Base-by-base conservation (phyloP, 495 filamentous ascomycete genomes). In the Staphylotrichum tortipilum region DNA sequence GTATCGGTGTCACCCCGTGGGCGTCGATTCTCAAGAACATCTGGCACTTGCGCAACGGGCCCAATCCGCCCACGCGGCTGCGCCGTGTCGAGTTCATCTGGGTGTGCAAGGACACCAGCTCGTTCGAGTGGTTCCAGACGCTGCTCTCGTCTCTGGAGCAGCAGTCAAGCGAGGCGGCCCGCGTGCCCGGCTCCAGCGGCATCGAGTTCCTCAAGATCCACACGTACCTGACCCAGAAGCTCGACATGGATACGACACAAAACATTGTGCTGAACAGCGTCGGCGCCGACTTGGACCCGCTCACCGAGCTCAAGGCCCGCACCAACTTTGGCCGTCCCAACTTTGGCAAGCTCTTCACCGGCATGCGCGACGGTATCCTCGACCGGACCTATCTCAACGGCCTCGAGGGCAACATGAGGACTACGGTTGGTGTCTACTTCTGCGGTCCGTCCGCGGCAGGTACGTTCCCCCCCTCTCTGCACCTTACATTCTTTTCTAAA, bases 61-160 rank as follows among this genome's bases (percentile, higher is more conserved):
- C 88, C 12, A 88, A 95, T 66, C 84, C 87, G 23, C 89, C 90
- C 0, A 81, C 79, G 26, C 86, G 94, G 62, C 79, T 99, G 34
- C 83, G 89, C 44, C 83, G 92, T 65, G 90, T 99, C 15, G 92
- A 99, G 65, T 97, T 99, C 68, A 95, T 97, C 73, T 99, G 92
- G 92, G 83, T 97, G 47, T 97, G 94, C 77, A 94, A 85, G 65
- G 91, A 98, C 59, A 97, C 89, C 2, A 81, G 75, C 31, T 95
- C 91, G 1, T 98, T 98, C 64, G 92, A 97, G 71, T 98, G 92
- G 92, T 98, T 98, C 72, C 94, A 98, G 65, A 84, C 84, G 10
- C 83, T 98, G 4, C 80, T 98, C 10, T 87, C 84, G 5, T 90
- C 85, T 0, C 83, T 99, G n/a, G 92, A 99, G 61, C 72, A 81